Base-by-base conservation (phyloP, 768 basidiomycete species). In the Amanita polypyramis region DNA sequence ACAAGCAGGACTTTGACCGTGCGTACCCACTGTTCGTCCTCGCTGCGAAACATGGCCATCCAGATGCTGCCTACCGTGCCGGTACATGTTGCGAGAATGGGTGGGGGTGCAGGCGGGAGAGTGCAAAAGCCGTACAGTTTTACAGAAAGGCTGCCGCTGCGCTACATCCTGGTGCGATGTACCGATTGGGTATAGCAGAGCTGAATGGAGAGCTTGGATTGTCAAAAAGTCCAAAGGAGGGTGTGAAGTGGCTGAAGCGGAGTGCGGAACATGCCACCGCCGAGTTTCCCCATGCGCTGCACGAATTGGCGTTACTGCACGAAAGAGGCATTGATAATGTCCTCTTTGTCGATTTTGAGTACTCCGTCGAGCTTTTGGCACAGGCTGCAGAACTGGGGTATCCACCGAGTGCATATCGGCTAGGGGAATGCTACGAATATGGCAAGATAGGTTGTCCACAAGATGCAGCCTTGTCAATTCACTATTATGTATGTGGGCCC, bases 341-440 rank as follows among this genome's bases (percentile, higher is more conserved):
- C 49, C 74, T 99, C 5, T 99, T 97, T 62, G 87, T 95, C 57
- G 96, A 99, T 64, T 80, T 82, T 54, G 95, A 98, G 58, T 99
- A 99, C 58, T 84, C 95, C 0, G 82, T 85, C 1, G 96, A 99
- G 65, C 72, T 98, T 9, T 70, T 98, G 35, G 96, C 96, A 2
- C 91, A 96, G 61, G 95, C 94, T 20, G 82, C 90, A 0, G 96
- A 98, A 65, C 75, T 99, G 20, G 93, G 93, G 4, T 97, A 97
- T 65, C 92, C 95, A 7, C 91, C 95, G 14, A 93, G 89, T 54
- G 96, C 96, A 27, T 90, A 93, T 68, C 82, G 91, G 51, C 68
- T 98, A 49, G 96, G 96, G 20, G 95, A 98, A 67, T 97, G 94
- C 64, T 99, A 99, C 63, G 96, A 99, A 70, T 99, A 98, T 63